Evolutionary conservation across 176 grass and related monocot species (phyloP).

Genomic region (Zoysia pacifica): DNA sequence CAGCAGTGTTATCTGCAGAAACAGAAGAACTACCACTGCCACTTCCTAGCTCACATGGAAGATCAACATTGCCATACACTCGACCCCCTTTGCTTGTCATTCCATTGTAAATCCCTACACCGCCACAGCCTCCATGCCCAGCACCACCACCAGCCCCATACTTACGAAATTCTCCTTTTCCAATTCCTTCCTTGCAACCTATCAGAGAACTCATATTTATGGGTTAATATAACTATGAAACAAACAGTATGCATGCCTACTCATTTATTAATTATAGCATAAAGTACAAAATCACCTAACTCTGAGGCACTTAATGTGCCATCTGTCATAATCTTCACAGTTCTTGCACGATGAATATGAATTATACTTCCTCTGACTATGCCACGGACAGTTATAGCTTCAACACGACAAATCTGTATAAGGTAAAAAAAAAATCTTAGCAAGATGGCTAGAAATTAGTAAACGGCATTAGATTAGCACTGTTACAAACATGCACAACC

Average conservation of each 20-base stretch:
- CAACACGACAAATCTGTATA: slow-evolving; percentile 93
- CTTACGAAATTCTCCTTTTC: slow-evolving; percentile 75
- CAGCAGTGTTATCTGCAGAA: slow-evolving; percentile 60
- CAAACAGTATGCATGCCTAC: slow-evolving; percentile 23
- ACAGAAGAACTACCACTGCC: slow-evolving; percentile 74
- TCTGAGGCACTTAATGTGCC: slow-evolving; percentile 95
- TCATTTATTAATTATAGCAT: slow-evolving; percentile 27
- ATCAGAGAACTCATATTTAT: slow-evolving; percentile 24
- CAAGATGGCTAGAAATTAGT: slow-evolving; percentile 26
- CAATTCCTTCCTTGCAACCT: slow-evolving; percentile 98
- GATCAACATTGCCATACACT: slow-evolving; percentile 79
- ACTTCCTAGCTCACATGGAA: slow-evolving; percentile 98
- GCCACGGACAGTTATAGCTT: slow-evolving; percentile 85
- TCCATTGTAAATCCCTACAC: slow-evolving; percentile 82
- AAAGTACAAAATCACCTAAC: slow-evolving; percentile 90
- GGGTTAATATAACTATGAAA: slow-evolving; percentile 35
- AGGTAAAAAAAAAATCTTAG: slow-evolving; percentile 9
- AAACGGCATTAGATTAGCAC: not conserved
- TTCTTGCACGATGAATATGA: slow-evolving; percentile 98
- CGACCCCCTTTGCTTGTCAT: slow-evolving; percentile 67
- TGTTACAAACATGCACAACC: slow-evolving; percentile 21
- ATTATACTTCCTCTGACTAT: slow-evolving; percentile 85
- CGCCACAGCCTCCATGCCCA: slow-evolving; percentile 90
- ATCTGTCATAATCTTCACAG: slow-evolving; percentile 64
- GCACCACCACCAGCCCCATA: slow-evolving; percentile 90